Conservation (phyloP, 345 rosid genomes). For the Salix arbutifolia region DNA sequence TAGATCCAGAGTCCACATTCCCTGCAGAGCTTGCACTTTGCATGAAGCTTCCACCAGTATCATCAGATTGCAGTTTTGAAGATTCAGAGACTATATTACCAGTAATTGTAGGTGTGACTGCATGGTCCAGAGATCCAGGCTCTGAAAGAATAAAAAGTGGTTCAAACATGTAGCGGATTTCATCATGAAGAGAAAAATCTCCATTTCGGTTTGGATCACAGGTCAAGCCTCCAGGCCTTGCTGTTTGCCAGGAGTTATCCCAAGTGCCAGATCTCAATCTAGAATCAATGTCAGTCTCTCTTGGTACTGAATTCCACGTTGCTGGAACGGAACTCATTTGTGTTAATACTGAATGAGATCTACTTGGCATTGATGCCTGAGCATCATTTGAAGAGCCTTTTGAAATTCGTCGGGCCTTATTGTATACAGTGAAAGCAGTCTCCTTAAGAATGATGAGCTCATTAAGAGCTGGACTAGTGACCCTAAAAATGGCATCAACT, state of each 20-base stretch:
- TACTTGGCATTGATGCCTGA: conserved; percentile 52
- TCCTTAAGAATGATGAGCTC: conserved; percentile 90
- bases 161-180: conserved; percentile 74
- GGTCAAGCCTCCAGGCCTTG: conserved; percentile 75
- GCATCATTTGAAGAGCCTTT: conserved; percentile 64
- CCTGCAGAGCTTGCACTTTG: conserved; percentile 50
- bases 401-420: conserved; percentile 85
- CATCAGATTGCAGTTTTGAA: conserved; percentile 56
- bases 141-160: conserved; percentile 95
- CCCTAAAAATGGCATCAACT: conserved; percentile 88
- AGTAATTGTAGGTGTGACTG: conserved; percentile 54
- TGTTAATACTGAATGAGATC: conserved; percentile 62
- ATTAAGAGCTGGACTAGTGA: conserved; percentile 75
- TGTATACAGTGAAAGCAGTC: conserved; percentile 89
- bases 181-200: conserved; percentile 57
- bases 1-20: conserved; percentile 55
- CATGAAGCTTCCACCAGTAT: conserved; percentile 58
- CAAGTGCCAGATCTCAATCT: conserved; percentile 68
- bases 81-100: conserved; percentile 55
- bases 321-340: conserved; percentile 64
- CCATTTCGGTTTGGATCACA: conserved; percentile 78
- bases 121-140: conserved; percentile 87
- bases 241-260: conserved; percentile 87
- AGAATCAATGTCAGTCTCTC: conserved; percentile 91
- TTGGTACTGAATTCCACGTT: conserved; percentile 80